Conservation (phyloP, 2,329 filamentous ascomycete genomes). For the Sporothrix brasiliensis region DNA sequence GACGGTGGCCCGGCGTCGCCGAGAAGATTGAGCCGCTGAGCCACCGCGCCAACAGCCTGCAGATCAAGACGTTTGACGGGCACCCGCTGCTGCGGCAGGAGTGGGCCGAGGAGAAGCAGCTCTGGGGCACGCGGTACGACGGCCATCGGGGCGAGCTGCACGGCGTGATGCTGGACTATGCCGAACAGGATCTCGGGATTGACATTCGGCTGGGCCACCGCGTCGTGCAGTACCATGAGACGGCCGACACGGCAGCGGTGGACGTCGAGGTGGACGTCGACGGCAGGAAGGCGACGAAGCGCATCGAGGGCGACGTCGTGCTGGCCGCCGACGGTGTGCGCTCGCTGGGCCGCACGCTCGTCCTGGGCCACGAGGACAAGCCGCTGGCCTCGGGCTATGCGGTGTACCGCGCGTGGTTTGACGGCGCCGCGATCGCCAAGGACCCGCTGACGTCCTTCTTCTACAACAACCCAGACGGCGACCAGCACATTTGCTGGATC, state of each 20-base stretch:
- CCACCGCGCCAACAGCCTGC: slow-evolving; percentile 46
- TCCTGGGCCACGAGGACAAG: slow-evolving; percentile 50
- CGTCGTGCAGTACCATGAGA: slow-evolving; percentile 56
- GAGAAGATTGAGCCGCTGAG: slow-evolving; percentile 54
- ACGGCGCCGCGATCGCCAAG: slow-evolving; percentile 33
- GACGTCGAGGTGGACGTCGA: slow-evolving; percentile 44
- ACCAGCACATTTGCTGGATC: slow-evolving; percentile 57
- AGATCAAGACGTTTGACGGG: slow-evolving; percentile 34
- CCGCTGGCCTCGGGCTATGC: slow-evolving; percentile 51
- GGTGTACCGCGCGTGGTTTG: slow-evolving; percentile 53
- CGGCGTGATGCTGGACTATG: slow-evolving; percentile 53
- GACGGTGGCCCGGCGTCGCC: slow-evolving; percentile 49
- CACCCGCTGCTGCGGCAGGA: slow-evolving; percentile 33
- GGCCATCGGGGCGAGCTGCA: slow-evolving; percentile 59
- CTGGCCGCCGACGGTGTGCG: slow-evolving; percentile 56
- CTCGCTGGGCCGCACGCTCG: slow-evolving; percentile 50
- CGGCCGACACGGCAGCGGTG: slow-evolving; percentile 52
- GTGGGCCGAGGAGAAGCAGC: slow-evolving; percentile 36
- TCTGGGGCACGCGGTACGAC: slow-evolving; percentile 54
- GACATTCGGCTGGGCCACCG: slow-evolving; percentile 55
- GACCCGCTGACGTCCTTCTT: slow-evolving; percentile 37
- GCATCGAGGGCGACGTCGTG: slow-evolving; percentile 48
- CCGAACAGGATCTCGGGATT: slow-evolving; percentile 53
- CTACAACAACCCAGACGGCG: slow-evolving; percentile 44
- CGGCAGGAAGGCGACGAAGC: background rate